Evolutionary conservation across 495 filamentous ascomycete species (phyloP), one percentile per base, ranked within the genome.

Genomic region (Mytilinidion resinicola): DNA sequence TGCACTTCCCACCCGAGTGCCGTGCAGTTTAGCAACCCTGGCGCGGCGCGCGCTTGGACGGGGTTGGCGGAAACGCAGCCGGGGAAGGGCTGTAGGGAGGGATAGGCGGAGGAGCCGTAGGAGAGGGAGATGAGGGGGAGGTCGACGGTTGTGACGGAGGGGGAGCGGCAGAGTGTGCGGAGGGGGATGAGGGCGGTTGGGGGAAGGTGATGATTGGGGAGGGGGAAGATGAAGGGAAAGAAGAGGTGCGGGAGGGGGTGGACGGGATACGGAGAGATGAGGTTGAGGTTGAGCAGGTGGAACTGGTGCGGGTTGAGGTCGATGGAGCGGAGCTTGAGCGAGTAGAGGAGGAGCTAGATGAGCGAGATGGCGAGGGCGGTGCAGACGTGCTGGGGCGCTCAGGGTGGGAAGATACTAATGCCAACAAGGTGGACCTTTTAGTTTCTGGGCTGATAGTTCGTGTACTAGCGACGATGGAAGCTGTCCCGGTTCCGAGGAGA

Each of bases 1-100:
- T 72, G 72, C 67, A 91, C 89, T 57, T 90, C 82, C 0, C 70
- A 39, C 9, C 74, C 72, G 19, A 84, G 67, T 8, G 55, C 57
- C 6, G 76, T 71, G 57, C 80, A 83, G 66, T 74, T 70, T 43
- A 70, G 63, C 62, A 78, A 25, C 64, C 73, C 66, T 65, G 74
- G 64, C 10, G 58, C 68, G 14, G 39, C 48, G 7, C 51, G 36
- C 14, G 33, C 4, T 53, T 67, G 64, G 9, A 17, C 42, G 12
- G 61, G 19, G 47, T 63, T 66, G 15, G 57, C 19, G 5, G 43
- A 37, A n/a, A 51, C 37, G 51, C 68, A 69, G 38, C 55, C 68
- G 20, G 59, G 59, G 54, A 73, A 75, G 49, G 75, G 63, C 9
- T 70, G 69, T 25, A 73, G 66, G 4, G 65, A 64, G 7, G 76